phyloP scores from a whole-genome alignment of 2,329 filamentous ascomycete genomes.

The Neoascochyta sp. region DNA sequence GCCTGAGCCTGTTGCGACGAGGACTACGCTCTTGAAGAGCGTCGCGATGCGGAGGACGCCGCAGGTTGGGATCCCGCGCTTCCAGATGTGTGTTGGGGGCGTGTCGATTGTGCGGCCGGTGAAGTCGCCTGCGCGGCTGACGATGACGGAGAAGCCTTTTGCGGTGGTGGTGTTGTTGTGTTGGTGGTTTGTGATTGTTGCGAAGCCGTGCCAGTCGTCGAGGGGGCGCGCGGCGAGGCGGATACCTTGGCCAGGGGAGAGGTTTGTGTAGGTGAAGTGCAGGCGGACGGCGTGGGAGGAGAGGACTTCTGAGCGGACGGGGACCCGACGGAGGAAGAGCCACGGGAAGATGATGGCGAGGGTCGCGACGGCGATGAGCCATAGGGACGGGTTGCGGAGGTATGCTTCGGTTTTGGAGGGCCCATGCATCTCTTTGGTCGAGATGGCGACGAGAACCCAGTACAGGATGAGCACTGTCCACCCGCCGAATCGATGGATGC shows the following conservation, averaged over 20 bases:
- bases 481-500: conserved; percentile 37
- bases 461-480: conserved; percentile 38
- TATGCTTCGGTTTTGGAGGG: conserved; percentile 36
- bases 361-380: conserved; percentile 67
- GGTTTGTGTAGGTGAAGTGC: conserved; percentile 44
- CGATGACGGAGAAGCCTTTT: conserved; percentile 35
- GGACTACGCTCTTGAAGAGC: conserved; percentile 36
- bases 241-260: conserved; percentile 30
- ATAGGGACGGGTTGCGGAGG: conserved; percentile 48
- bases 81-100: conserved; percentile 36
- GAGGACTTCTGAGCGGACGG: conserved; percentile 64
- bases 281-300: conserved; percentile 71
- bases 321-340: conserved; percentile 65
- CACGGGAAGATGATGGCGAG: conserved; percentile 69
- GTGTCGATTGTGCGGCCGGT: conserved; percentile 33
- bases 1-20: conserved; percentile 40
- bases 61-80: conserved; percentile 37
- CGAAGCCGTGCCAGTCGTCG: conserved; percentile 39
- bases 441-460: conserved; percentile 31
- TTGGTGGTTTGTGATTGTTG: conserved; percentile 36
- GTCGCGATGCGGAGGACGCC: conserved; percentile 37
- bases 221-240: conserved; percentile 33
- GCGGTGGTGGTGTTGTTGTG: conserved; percentile 11
- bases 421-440: conserved; percentile 23
- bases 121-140: conserved; percentile 40